phyloP scores from a whole-genome alignment of 257 asterid genomes.

The Gentiana macrophylla region DNA sequence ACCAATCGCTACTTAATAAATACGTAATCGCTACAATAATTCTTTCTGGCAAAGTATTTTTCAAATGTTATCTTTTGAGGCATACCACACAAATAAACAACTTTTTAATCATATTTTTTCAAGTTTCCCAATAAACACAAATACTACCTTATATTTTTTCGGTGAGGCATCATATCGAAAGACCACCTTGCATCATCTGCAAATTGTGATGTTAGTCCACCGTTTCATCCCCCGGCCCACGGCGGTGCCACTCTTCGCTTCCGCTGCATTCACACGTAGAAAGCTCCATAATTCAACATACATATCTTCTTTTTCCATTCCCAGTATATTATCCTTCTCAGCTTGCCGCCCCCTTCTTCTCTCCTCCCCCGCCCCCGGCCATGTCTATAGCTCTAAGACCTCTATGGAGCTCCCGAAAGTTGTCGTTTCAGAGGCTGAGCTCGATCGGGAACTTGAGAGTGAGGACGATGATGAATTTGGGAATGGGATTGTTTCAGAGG shows the following conservation, averaged over 20 bases:
- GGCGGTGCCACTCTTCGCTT: conserved; percentile 13
- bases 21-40: no score
- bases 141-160: no score
- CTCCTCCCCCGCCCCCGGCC: conserved; percentile 2
- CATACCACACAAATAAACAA: no score
- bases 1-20: no score
- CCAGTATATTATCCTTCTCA: conserved; percentile 6
- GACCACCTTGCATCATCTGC: neutral
- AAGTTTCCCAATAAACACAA: no score
- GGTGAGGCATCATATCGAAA: no score
- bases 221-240: conserved; percentile 45
- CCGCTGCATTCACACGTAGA: conserved; percentile 20
- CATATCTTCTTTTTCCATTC: conserved; percentile 9
- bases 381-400: conserved; percentile 7
- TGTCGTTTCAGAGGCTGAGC: conserved; percentile 14
- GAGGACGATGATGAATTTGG: conserved; percentile 2
- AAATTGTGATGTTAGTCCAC: conserved; percentile 20
- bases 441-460: neutral
- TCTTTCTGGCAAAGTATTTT: no score
- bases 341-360: conserved; percentile 15
- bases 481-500: conserved; percentile 14
- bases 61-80: no score
- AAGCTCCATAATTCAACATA: conserved; percentile 7
- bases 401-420: conserved; percentile 17
- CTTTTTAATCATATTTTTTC: no score